Evolutionary conservation across 1,139 yeast species (phyloP).

Genomic region (Magnusiomyces clavatus): DNA sequence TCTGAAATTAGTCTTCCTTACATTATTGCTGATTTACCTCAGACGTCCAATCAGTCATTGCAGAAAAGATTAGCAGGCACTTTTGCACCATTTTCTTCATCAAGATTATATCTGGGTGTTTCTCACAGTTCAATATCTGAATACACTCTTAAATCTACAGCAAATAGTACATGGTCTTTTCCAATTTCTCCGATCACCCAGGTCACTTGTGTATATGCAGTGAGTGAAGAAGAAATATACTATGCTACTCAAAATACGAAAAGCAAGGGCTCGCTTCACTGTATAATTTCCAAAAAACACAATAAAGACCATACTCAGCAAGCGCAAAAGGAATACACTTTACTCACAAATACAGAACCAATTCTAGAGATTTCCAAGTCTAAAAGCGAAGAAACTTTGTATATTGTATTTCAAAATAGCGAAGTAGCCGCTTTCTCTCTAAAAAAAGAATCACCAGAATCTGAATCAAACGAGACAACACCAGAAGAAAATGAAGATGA

Average conservation of each 20-base stretch:
- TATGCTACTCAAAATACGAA: conserved; percentile 24
- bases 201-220: too few species aligned
- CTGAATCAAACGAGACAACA: neutral
- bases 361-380: conserved; percentile 1
- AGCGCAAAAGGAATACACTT: conserved; percentile 5
- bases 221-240: conserved; percentile 15
- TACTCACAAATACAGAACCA: conserved; percentile 4
- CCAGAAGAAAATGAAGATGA: neutral
- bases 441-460: neutral
- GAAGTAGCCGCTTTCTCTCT: neutral
- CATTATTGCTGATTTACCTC: conserved; percentile 28
- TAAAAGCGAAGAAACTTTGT: neutral
- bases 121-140: conserved; percentile 71
- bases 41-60: conserved; percentile 18
- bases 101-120: conserved; percentile 46
- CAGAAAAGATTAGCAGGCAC: conserved; percentile 15
- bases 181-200: conserved; percentile 57
- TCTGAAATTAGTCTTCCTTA: conserved; percentile 31
- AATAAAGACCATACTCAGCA: conserved; percentile 4
- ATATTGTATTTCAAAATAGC: conserved; percentile 3
- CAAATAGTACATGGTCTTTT: conserved; percentile 66
- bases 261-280: conserved; percentile 12
- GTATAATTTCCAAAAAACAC: conserved; percentile 2
- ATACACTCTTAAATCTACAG: conserved; percentile 71
- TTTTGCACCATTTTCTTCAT: conserved; percentile 11